These are phyloP conservation scores for Guadua angustifolia DNA, from an alignment of 176 grass and related monocot genomes.

Conservation along the genomic window DNA sequence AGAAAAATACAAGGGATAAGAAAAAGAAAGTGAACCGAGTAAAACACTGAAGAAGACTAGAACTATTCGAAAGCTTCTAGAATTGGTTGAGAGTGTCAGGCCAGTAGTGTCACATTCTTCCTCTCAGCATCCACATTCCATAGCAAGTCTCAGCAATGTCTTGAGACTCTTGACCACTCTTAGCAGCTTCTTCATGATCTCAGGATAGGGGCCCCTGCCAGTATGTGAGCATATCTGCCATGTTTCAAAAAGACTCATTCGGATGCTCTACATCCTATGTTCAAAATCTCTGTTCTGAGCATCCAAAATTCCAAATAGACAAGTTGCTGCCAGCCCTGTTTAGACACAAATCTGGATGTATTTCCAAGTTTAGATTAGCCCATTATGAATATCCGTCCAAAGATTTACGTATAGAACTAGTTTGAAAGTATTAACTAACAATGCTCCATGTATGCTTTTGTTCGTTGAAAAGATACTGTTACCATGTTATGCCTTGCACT, in stretches of 20 bases:
- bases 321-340: not conserved
- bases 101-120: not conserved
- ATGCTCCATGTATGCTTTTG: not conserved
- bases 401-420: not conserved
- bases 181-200: not conserved
- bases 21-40: not conserved
- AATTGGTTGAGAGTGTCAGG: not conserved
- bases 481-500: not conserved
- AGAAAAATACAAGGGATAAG: constrained; percentile 17
- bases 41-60: not conserved
- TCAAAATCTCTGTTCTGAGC: not conserved
- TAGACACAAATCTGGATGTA: constrained; percentile 9
- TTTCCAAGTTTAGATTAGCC: not conserved
- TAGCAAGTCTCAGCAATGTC: not conserved
- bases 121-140: not conserved
- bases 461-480: not conserved
- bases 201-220: not conserved
- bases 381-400: not conserved
- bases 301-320: not conserved
- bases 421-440: not conserved
- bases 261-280: not conserved
- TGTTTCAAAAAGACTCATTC: not conserved
- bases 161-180: constrained; percentile 5
- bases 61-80: not conserved
- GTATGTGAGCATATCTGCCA: not conserved